Conservation (phyloP, 2,329 filamentous ascomycete species). For the Trichophyton rubrum region DNA sequence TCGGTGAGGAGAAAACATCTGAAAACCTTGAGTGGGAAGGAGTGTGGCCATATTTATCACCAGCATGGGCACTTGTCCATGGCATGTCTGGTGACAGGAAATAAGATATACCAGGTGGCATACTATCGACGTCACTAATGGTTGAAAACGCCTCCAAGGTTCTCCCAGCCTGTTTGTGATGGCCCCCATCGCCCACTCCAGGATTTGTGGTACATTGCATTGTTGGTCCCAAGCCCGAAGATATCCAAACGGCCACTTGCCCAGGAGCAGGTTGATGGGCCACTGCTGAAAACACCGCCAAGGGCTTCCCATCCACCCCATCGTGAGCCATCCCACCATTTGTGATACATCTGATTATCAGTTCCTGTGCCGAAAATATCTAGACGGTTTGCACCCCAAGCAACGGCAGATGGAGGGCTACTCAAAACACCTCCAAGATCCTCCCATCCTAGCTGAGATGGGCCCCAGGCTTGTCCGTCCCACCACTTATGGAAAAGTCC, state of each 20-base stretch:
- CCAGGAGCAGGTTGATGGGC: conserved; percentile 14
- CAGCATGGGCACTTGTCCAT: background rate
- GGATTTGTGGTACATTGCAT: conserved; percentile 11
- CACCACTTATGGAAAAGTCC: conserved; percentile 12
- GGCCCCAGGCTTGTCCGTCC: conserved; percentile 11
- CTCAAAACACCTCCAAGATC: conserved; percentile 15
- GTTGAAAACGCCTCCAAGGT: conserved; percentile 11
- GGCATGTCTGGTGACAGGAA: background rate
- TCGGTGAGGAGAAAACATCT: background rate
- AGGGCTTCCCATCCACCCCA: conserved; percentile 12
- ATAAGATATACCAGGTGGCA: background rate
- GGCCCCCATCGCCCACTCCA: conserved; percentile 11
- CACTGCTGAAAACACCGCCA: conserved; percentile 14
- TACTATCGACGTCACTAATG: background rate
- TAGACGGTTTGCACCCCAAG: conserved; percentile 13
- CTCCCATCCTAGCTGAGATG: conserved; percentile 12
- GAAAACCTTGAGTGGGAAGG: background rate
- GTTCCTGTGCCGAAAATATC: conserved; percentile 17
- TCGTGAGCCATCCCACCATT: conserved; percentile 10
- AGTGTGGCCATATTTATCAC: background rate
- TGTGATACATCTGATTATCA: conserved; percentile 14
- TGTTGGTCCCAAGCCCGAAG: conserved; percentile 15
- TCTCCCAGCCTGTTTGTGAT: conserved; percentile 9
- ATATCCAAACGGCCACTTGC: conserved; percentile 14
- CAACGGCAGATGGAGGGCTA: conserved; percentile 14